Base-by-base conservation (phyloP, 495 filamentous ascomycete genomes). In the Neurospora sp. region DNA sequence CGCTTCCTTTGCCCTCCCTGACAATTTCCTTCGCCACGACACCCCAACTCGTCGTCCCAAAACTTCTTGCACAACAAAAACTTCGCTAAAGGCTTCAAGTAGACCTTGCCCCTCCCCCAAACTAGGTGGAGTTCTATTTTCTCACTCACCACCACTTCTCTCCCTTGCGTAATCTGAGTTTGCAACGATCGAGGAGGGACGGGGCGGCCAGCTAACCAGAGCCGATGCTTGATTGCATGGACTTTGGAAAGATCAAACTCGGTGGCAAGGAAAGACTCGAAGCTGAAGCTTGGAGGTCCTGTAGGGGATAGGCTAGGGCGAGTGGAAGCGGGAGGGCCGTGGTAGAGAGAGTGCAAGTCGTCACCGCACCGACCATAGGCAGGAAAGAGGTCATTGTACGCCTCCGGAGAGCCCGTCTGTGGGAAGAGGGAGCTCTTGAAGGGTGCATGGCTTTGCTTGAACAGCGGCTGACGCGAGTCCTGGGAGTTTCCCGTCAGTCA, bases 71-170 rank as follows among this genome's bases (percentile, higher is more conserved):
- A 72, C 1, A 86, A 76, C 0, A 85, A 77, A 69, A 76, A 85
- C n/a, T 75, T 73, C 0, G 81, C 82, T 3, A 85, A 31, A 4
- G 81, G 79, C 70, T 85, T 84, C 9, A 83, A 8, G 71, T 78
- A 79, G 5, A 87, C 80, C 20, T 77, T 76, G 10, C 77, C 72
- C 12, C 77, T 73, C 10, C 77, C 76, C 85, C 83, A 86, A 18
- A 86, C 80, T 3, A 86, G 76, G 71, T 84, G 84, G 37, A 83
- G 69, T 41, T 85, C 81, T 18, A 83, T 80, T 27, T 77, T 75
- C 70, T 87, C 83, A 39, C 82, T 80, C 39, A 86, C 75, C 16
- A 79, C 71, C n/a, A 88, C 85, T 0, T 85, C 76, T 23, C 85
- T 77, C 5, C 74, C 73, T 4, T 80, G 73, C 5, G 79, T 41